Conservation (phyloP, 371 early-diverging fungal species). For the Nematocida minor region DNA sequence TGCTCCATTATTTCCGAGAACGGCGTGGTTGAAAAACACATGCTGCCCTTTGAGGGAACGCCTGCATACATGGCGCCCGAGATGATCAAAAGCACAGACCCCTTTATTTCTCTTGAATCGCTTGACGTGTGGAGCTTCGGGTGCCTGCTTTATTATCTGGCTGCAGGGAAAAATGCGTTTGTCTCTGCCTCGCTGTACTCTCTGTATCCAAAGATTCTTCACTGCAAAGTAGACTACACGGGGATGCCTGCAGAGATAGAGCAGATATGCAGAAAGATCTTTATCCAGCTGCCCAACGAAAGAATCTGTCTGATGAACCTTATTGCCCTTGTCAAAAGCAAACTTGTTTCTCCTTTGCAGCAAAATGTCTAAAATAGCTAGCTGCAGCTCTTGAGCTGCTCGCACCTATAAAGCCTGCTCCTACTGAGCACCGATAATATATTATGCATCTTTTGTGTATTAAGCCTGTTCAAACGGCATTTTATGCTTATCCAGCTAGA, state of each 20-base stretch:
- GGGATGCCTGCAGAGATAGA: not conserved
- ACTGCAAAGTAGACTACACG: conserved; percentile 32
- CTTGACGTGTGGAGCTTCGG: conserved; percentile 53
- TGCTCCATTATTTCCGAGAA: conserved; percentile 16
- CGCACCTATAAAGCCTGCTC: no score
- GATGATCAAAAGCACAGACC: not conserved
- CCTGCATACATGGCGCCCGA: conserved; percentile 51
- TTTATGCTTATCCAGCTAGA: no score
- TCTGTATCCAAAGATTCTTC: conserved; percentile 40
- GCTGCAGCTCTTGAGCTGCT: no score
- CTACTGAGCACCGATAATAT: no score
- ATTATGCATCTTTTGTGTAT: no score
- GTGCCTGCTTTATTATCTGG: conserved; percentile 49
- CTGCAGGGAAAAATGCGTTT: conserved; percentile 39
- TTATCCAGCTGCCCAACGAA: not conserved
- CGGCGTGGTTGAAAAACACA: not conserved
- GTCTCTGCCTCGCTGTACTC: conserved; percentile 31
- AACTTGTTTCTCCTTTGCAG: not conserved
- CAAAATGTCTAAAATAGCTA: not conserved
- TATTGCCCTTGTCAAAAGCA: not conserved
- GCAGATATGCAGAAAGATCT: not conserved
- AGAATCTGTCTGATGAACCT: conserved; percentile 1
- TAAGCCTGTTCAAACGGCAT: no score
- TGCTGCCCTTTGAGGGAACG: conserved; percentile 41
- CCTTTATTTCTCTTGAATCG: not conserved